Evolutionary conservation across 2,329 filamentous ascomycete genomes (phyloP).

Genomic region (Colletotrichum limetticola): DNA sequence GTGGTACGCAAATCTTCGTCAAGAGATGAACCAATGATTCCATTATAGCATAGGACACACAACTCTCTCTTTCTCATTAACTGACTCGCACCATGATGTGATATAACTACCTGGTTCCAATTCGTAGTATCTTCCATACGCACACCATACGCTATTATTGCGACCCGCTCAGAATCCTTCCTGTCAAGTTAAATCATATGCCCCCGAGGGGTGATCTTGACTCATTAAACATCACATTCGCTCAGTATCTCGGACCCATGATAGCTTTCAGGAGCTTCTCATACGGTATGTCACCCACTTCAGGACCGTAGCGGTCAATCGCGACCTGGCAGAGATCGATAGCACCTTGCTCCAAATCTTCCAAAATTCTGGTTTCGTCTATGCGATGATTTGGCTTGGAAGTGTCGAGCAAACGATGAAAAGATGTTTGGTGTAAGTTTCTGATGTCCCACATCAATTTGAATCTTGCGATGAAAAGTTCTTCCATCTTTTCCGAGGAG

Average conservation of each 20-base stretch:
- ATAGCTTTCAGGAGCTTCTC: conserved; percentile 13
- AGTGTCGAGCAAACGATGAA: not conserved
- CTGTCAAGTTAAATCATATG: not conserved
- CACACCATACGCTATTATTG: not conserved
- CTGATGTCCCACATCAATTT: conserved; percentile 12
- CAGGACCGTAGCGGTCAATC: conserved; percentile 2
- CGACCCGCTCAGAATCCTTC: not conserved
- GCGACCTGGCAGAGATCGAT: conserved; percentile 4
- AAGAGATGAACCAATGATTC: too few species aligned
- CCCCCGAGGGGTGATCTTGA: too few species aligned
- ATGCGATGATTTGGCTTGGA: not conserved
- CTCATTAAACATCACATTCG: not conserved
- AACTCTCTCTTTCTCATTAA: not conserved
- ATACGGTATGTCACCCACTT: conserved; percentile 2
- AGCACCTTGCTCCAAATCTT: conserved; percentile 4
- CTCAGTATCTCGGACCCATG: not conserved
- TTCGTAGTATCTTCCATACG: not conserved
- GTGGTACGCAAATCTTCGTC: too few species aligned
- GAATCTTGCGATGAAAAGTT: conserved; percentile 12
- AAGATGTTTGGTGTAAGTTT: not conserved
- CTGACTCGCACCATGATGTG: not conserved
- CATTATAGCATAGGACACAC: too few species aligned
- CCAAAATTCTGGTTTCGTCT: not conserved
- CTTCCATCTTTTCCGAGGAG: not conserved
- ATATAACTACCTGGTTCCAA: not conserved